A percentile compares a stretch with the other conserved stretches of the same genome.
phyloP scores from a whole-genome alignment of 1,284 basidiomycete genomes.

The Bondarzewia mesenterica region DNA sequence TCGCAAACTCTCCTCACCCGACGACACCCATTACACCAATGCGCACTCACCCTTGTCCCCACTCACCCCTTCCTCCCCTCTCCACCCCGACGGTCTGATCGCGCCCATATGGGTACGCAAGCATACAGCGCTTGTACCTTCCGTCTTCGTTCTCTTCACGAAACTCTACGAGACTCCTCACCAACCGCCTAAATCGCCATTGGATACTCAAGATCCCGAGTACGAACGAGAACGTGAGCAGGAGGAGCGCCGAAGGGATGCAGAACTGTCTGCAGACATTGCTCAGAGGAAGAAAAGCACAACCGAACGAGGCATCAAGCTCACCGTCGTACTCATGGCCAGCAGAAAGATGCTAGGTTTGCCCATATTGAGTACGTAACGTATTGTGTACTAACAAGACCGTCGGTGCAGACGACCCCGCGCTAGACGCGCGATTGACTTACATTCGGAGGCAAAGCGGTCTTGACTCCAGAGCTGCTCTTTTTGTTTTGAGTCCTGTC shows the following conservation, averaged over 20 bases:
- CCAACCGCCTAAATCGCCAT: conserved; percentile 35
- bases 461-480: conserved; percentile 83
- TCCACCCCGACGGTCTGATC: conserved; percentile 91
- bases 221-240: conserved; percentile 41
- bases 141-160: conserved; percentile 88
- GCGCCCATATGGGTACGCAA: conserved; percentile 97
- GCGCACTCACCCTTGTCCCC: conserved; percentile 88
- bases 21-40: conserved; percentile 40
- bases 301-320: conserved; percentile 83
- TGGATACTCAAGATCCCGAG: conserved; percentile 44
- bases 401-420: conserved; percentile 64
- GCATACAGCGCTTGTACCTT: conserved; percentile 84
- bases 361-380: conserved; percentile 14
- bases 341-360: conserved; percentile 75
- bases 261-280: conserved; percentile 72
- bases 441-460: conserved; percentile 82
- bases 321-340: conserved; percentile 93
- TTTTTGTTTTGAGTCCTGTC: conserved; percentile 94
- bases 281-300: conserved; percentile 71
- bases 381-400: conserved; percentile 2
- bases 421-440: conserved; percentile 77
- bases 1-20: conserved; percentile 61
- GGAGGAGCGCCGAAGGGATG: conserved; percentile 68
- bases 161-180: conserved; percentile 65
- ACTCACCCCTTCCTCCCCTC: conserved; percentile 77